Base-by-base conservation (phyloP, 495 filamentous ascomycete species). In the Aspergillus leporis region DNA sequence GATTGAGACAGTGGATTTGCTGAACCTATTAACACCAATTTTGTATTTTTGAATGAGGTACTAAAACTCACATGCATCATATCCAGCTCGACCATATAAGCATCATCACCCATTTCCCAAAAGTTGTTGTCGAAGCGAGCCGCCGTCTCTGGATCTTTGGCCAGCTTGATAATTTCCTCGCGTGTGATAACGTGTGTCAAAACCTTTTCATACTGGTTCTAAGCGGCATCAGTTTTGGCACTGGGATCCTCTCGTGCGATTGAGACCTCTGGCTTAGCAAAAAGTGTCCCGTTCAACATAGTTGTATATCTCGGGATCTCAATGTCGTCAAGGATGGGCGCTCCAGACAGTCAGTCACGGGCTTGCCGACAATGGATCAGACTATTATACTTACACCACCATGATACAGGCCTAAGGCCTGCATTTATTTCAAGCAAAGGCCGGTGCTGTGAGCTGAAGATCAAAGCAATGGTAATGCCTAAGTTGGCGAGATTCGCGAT, bases 61-160 rank as follows among this genome's bases (percentile, higher is more conserved):
- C n/a, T 19, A 3, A 2, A 19, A 10, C 76, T 61, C 48, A 69
- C 66, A 55, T 74, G 72, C 53, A 69, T 74, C 5, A 71, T 60
- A 30, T 74, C 71, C 31, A 75, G 52, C 28, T 64, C 54, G 28
- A 61, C 73, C 34, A 74, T 64, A 47, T 74, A 74, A 0, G 70
- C 73, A 28, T 77, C 71, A 23, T 70, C 58, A 19, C 70, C 73
- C 19, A 75, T 50, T 9, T 67, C 67, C 60, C 70, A 76, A 21
- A 70, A 60, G 10, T 61, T 48, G 25, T 75, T 64, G 36, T 69
- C 57, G 50, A 68, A 69, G 25, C 70, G 70, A 0, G 66, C 58
- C 4, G 66, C 64, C 6, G 65, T 68, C 16, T 65, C 66, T 2
- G 72, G 71, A 57, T 75, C 73, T 47, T 76, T 77, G 25, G 72